These are phyloP conservation scores for Gyromitra esculenta DNA, from an alignment of 2,329 filamentous ascomycete genomes.

Conservation along the genomic window DNA sequence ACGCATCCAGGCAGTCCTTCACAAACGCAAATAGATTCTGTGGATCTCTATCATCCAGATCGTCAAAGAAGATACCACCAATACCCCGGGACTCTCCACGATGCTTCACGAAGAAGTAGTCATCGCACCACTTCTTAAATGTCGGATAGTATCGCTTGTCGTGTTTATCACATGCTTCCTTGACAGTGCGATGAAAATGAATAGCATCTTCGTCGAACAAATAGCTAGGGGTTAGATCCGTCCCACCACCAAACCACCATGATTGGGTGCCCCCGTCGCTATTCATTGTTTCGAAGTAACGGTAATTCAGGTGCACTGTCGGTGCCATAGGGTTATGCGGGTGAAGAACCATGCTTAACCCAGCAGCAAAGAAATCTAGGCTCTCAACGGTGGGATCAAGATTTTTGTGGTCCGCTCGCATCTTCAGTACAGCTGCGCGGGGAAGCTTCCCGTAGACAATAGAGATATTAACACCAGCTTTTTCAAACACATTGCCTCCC, in stretches of 20 bases:
- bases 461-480: conserved; percentile 93
- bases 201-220: conserved; percentile 97
- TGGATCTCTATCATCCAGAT: conserved; percentile 86
- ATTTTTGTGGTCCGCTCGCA: conserved; percentile 94
- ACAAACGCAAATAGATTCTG: conserved; percentile 91
- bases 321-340: conserved; percentile 96
- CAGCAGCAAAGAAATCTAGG: conserved; percentile 93
- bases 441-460: conserved; percentile 93
- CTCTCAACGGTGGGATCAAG: conserved; percentile 80
- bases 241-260: conserved; percentile 98
- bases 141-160: conserved; percentile 89
- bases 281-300: conserved; percentile 96
- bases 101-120: conserved; percentile 96
- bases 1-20: conserved; percentile 83
- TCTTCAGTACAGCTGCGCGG: conserved; percentile 85
- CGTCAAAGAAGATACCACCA: conserved; percentile 98
- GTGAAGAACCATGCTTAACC: conserved; percentile 91
- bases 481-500: conserved; percentile 96
- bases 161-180: conserved; percentile 91
- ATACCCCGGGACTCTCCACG: conserved; percentile 85
- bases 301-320: conserved; percentile 97
- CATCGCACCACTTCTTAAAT: conserved; percentile 98
- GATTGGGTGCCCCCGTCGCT: conserved; percentile 81
- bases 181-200: conserved; percentile 94
- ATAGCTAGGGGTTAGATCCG: conserved; percentile 90